Evolutionary conservation across 2,329 filamentous ascomycete species (phyloP), one percentile per base, ranked within the genome.

Genomic region (Exophiala lecanii-corni): DNA sequence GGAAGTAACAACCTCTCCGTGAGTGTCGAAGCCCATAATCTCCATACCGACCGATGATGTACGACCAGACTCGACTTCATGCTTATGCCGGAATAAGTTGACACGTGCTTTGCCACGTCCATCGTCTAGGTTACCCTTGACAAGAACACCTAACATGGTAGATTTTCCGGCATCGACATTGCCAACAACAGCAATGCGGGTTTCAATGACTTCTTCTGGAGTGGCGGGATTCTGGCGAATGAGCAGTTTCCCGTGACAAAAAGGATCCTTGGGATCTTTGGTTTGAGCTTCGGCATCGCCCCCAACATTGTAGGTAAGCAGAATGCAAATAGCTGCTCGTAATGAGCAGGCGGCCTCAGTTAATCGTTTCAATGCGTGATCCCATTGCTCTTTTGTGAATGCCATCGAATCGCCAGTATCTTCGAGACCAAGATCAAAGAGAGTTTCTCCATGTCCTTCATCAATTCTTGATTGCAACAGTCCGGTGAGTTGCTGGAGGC

Each of bases 1-100:
- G 28, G 86, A 91, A 12, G 81, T 79, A 12, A 97, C 78, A 19
- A 95, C 84, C 18, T 89, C 79, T 19, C 92, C 91, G 42, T 78
- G 76, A 38, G 84, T 88, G 64, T 97, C 89, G 57, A 96, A 98
- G 2, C 92, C 92, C 84, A 97, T 89, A 49, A 97, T 97, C 65
- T 98, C 92, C 89, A 97, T 94, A 31, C 92, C 91, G 1, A 98
- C 92, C 0, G 89, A 96, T 61, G 88, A 95, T 7, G 92, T 98
- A 53, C 92, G 78, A 1, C 92, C 92, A 35, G 86, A 92, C 66
- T 98, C 92, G 30, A 97, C 85, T 67, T 98, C 92, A 60, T 98
- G 92, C 67, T 98, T 97, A 66, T 98, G 92, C 12, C 92, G 80
- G 68, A 98, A 98, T 9, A 98, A 79, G 54, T 95, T 97, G 39